Percentiles rank a stretch among this genome's conserved stretches.
Evolutionary conservation across 495 filamentous ascomycete species (phyloP).

Genomic region (Penicillium samsonianum): DNA sequence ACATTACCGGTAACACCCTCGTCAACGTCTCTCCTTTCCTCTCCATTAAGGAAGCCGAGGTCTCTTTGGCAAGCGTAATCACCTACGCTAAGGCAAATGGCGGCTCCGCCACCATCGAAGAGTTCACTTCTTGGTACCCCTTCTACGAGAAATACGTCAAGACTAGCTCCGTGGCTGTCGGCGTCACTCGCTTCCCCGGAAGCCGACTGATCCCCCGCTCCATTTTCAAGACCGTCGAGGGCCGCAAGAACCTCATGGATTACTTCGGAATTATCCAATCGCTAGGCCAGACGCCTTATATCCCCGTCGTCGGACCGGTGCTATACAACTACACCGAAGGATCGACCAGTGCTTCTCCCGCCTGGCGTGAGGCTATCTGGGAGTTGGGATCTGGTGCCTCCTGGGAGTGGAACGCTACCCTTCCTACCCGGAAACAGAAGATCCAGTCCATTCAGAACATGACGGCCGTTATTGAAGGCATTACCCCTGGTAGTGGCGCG

Average conservation of each 20-base stretch:
- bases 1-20: constrained; percentile 38
- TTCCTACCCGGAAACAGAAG: neutral
- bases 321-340: constrained; percentile 29
- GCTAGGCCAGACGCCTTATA: neutral
- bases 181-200: constrained; percentile 30
- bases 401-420: constrained; percentile 7
- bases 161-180: constrained; percentile 32
- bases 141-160: constrained; percentile 43
- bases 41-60: constrained; percentile 11
- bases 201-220: constrained; percentile 41
- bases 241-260: constrained; percentile 28
- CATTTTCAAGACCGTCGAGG: constrained; percentile 29
- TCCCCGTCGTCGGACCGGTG: neutral
- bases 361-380: constrained; percentile 46
- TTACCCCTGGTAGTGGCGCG: constrained; percentile 46
- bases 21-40: constrained; percentile 43
- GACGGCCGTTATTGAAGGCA: constrained; percentile 29
- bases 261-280: neutral
- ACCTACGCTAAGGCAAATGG: constrained; percentile 33
- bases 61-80: neutral
- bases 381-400: constrained; percentile 36
- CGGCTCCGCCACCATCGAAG: constrained; percentile 33
- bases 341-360: constrained; percentile 43
- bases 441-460: neutral
- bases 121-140: constrained; percentile 31